Base-by-base conservation (phyloP, 208 protist genomes). In the Phytomonas francai region DNA sequence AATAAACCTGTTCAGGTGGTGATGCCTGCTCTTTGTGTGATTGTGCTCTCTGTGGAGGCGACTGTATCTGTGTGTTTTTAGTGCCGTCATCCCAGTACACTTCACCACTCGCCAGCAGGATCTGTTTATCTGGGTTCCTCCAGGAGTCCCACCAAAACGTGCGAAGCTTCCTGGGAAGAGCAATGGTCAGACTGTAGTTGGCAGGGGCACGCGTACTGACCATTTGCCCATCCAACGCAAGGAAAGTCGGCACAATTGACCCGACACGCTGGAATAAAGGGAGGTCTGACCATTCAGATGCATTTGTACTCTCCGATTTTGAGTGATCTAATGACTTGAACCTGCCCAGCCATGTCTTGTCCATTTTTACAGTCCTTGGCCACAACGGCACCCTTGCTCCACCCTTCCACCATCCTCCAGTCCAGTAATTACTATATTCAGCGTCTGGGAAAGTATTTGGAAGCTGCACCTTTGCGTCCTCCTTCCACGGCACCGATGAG, bases 81-180 rank as follows among this genome's bases (percentile, higher is more conserved):
- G 71, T 79, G 2, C 83, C 83, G 42, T 86, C 83, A 30, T 89
- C 83, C 74, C 79, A 78, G 70, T 77, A 78, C 9, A 85, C 63
- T 14, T 76, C 63, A 34, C 83, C 83, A 31, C 65, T 63, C 9
- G 83, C 83, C 8, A 89, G 71, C 25, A 77, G 33, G 4, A 75
- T 30, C 12, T 34, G 60, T 39, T 31, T 49, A 30, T 28, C 27
- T 31, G 16, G 49, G 36, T 31, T 28, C 19, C 42, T 3, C 16
- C 4, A 49, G 39, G 39, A 49, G 39, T 49, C 39, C 39, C 16
- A 1, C 39, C 39, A 49, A 19, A 12, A 3, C 39, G 39, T 49
- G 39, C 39, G 39, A 6, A 45, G 63, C 42, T 22, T 45, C 56
- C 25, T 58, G 36, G 77, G 77, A n/a, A 81, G 65, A 22, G 77